A percentile compares a stretch with the other conserved stretches of the same genome.
phyloP scores from a whole-genome alignment of 75 land plant genomes.

The Selaginella tamariscina region DNA sequence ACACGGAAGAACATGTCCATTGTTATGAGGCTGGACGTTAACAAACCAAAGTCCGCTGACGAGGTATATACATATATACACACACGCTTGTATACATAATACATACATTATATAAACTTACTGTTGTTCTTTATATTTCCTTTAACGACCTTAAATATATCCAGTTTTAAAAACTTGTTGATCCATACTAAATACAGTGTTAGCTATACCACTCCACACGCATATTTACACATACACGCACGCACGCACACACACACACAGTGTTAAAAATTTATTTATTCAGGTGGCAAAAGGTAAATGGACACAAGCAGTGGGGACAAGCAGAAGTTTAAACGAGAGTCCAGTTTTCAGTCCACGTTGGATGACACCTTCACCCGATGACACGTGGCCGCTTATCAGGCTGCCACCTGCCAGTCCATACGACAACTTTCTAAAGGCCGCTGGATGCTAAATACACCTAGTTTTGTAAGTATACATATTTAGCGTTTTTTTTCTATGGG shows the following conservation, averaged over 20 bases:
- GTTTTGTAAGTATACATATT: too few species aligned
- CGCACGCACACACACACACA: too few species aligned
- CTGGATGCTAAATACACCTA: slow-evolving; percentile 60
- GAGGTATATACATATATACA: background rate
- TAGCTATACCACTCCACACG: too few species aligned
- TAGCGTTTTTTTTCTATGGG: too few species aligned
- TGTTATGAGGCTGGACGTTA: slow-evolving; percentile 38
- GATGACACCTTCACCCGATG: background rate
- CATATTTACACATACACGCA: too few species aligned
- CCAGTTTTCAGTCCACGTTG: slow-evolving; percentile 4
- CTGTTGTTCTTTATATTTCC: too few species aligned
- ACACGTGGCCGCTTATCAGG: background rate
- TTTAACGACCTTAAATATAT: too few species aligned
- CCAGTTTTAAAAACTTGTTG: too few species aligned
- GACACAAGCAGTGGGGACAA: background rate
- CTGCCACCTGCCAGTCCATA: slow-evolving; percentile 85
- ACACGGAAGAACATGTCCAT: slow-evolving; percentile 68
- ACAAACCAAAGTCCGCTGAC: background rate
- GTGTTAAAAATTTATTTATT: background rate
- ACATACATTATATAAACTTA: too few species aligned
- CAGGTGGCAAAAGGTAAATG: slow-evolving; percentile 9
- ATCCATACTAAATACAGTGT: too few species aligned
- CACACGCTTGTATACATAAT: background rate
- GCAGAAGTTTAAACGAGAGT: slow-evolving; percentile 4
- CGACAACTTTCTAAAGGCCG: slow-evolving; percentile 89